A percentile compares a stretch with the other conserved stretches of the same genome.
phyloP scores from a whole-genome alignment of 2,329 filamentous ascomycete genomes.

The Monosporascus sp. region DNA sequence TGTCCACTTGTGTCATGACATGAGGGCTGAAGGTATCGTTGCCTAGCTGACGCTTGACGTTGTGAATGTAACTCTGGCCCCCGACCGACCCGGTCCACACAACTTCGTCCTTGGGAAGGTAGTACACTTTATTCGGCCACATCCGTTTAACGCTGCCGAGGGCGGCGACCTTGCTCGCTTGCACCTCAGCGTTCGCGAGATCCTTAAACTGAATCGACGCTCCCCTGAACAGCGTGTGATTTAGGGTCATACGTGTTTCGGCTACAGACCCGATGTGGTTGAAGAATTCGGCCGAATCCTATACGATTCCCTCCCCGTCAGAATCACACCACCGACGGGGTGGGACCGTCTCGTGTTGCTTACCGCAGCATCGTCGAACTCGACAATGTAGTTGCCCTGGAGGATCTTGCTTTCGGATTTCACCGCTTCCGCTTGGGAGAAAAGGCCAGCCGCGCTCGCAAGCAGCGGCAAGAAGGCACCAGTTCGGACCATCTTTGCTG shows the following conservation, averaged over 20 bases:
- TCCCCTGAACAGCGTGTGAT: constrained; percentile 48
- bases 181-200: constrained; percentile 35
- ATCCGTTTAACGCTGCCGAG: constrained; percentile 42
- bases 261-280: constrained; percentile 33
- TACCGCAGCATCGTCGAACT: constrained; percentile 46
- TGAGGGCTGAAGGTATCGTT: constrained; percentile 44
- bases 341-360: constrained; percentile 6
- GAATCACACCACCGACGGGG: not conserved
- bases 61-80: constrained; percentile 17
- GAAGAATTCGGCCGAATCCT: constrained; percentile 38
- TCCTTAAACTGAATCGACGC: constrained; percentile 48
- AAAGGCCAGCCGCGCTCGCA: constrained; percentile 16
- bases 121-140: constrained; percentile 42
- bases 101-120: constrained; percentile 38
- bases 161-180: constrained; percentile 33
- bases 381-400: constrained; percentile 46
- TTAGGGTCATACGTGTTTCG: constrained; percentile 40
- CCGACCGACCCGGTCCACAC: constrained; percentile 35
- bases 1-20: constrained; percentile 51
- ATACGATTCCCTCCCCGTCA: constrained; percentile 4
- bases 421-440: constrained; percentile 14
- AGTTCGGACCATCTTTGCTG: constrained; percentile 21
- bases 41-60: constrained; percentile 27
- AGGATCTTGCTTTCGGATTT: constrained; percentile 23
- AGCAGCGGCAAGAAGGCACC: constrained; percentile 20